Evolutionary conservation across 2,329 filamentous ascomycete genomes (phyloP), one percentile per base, ranked within the genome.

Genomic region (Xylaria digitata): DNA sequence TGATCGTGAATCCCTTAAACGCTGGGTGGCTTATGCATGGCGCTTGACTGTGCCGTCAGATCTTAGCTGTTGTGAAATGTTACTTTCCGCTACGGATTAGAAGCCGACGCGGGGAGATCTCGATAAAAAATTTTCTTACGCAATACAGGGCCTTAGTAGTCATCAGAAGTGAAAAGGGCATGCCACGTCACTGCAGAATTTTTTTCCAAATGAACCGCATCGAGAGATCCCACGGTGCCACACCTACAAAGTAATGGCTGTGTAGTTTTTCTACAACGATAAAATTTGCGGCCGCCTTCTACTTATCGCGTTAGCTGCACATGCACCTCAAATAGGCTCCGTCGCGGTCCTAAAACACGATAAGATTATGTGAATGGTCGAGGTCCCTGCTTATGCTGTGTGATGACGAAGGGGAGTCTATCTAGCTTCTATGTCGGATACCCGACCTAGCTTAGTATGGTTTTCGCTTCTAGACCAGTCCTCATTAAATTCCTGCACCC

Each of bases 141-240:
- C 42, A 1, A 21, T 30, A 26, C 19, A 5, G 19, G n/a, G 15
- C 30, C 15, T 40, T 8, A 23, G 32, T 37, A 3, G 13, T 55
- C 50, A 21, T 40, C 30, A 21, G 7, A 48, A 9, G 32, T 15
- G 50, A 55, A 34, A 62, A 32, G 42, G 32, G 34, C 34, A 11
- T 49, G 60, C 60, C 52, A 63, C 60, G 60, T 63, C 52, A 63
- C 50, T 19, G 2, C 19, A 43, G 23, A 56, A 63, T 30, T 13
- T 40, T 54, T 54, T 55, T 40, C 32, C 23, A 40, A 40, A 40
- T 40, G 37, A 40, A 9, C 37, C 37, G 37, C 34, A 37, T 37
- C 34, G 6, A 37, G 8, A 37, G 6, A 37, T 37, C 11, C 11
- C 34, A 37, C 34, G 6, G 34, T 2, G 34, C 34, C 11, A 37